Percentiles rank a stretch among this genome's conserved stretches.
phyloP scores from a whole-genome alignment of 2,329 filamentous ascomycete genomes.

The Sodiomyces alkalinus region DNA sequence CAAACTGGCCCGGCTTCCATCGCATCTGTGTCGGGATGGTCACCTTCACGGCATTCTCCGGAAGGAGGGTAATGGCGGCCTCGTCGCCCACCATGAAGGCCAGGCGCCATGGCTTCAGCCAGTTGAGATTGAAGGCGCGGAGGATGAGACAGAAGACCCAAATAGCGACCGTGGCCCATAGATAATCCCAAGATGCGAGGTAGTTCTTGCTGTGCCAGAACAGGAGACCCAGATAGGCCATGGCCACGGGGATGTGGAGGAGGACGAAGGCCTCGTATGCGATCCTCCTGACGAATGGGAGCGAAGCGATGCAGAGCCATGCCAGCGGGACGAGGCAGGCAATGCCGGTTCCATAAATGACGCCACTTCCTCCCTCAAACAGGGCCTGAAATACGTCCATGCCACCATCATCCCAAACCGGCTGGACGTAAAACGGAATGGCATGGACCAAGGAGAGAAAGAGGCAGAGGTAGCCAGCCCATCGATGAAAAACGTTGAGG shows the following conservation, averaged over 20 bases:
- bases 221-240: conserved; percentile 67
- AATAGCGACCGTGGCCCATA: conserved; percentile 67
- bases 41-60: conserved; percentile 89
- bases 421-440: conserved; percentile 79
- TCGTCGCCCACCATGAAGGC: conserved; percentile 84
- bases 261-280: conserved; percentile 79
- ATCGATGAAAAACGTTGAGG: conserved; percentile 84
- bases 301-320: conserved; percentile 73
- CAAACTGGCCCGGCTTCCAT: conserved; percentile 88
- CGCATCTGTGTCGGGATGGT: conserved; percentile 86
- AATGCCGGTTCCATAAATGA: conserved; percentile 75
- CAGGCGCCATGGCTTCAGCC: conserved; percentile 64
- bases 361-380: conserved; percentile 47
- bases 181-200: conserved; percentile 76
- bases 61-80: conserved; percentile 74
- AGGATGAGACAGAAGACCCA: conserved; percentile 61
- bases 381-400: conserved; percentile 54
- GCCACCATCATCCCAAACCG: conserved; percentile 68
- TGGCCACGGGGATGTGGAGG: conserved; percentile 67
- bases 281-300: conserved; percentile 59
- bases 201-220: conserved; percentile 97
- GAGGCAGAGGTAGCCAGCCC: conserved; percentile 76
- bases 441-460: conserved; percentile 73
- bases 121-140: conserved; percentile 78
- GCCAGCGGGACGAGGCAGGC: conserved; percentile 68